phyloP scores from a whole-genome alignment of 164 flowering plant genomes.

The Malania oleifera region DNA sequence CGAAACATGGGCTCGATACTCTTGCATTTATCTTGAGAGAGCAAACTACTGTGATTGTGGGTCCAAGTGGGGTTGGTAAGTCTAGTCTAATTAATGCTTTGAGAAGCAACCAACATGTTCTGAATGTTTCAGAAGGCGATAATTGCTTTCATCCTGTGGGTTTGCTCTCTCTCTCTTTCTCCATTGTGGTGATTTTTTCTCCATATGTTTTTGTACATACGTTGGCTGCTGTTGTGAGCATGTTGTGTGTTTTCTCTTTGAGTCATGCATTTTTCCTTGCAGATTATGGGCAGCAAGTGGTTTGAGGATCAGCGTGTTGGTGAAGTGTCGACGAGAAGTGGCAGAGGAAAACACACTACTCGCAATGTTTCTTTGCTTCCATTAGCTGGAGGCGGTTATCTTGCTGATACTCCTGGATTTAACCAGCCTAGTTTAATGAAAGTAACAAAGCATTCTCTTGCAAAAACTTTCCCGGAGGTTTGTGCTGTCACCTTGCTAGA shows the following conservation, averaged over 20 bases:
- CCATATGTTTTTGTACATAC: background rate
- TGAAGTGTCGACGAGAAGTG: constrained; percentile 87
- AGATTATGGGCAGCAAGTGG: constrained; percentile 82
- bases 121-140: constrained; percentile 30
- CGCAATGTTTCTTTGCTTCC: constrained; percentile 93
- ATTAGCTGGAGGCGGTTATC: constrained; percentile 70
- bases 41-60: constrained; percentile 83
- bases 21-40: constrained; percentile 55
- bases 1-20: constrained; percentile 54
- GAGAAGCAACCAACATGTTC: constrained; percentile 40
- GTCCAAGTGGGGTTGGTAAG: constrained; percentile 99
- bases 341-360: constrained; percentile 94
- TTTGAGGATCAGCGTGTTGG: constrained; percentile 91
- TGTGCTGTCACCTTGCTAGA: constrained; percentile 1
- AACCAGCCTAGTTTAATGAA: constrained; percentile 90
- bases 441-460: constrained; percentile 78
- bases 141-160: constrained; percentile 58
- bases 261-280: constrained; percentile 10
- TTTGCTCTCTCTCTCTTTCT: constrained; percentile 14
- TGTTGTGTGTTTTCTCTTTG: background rate
- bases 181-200: too few species aligned
- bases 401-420: constrained; percentile 98
- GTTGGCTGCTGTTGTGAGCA: background rate
- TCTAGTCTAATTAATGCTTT: constrained; percentile 92
- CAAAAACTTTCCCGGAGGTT: constrained; percentile 88